Evolutionary conservation across 1,284 basidiomycete species (phyloP).

Genomic region (Mycena sp.): DNA sequence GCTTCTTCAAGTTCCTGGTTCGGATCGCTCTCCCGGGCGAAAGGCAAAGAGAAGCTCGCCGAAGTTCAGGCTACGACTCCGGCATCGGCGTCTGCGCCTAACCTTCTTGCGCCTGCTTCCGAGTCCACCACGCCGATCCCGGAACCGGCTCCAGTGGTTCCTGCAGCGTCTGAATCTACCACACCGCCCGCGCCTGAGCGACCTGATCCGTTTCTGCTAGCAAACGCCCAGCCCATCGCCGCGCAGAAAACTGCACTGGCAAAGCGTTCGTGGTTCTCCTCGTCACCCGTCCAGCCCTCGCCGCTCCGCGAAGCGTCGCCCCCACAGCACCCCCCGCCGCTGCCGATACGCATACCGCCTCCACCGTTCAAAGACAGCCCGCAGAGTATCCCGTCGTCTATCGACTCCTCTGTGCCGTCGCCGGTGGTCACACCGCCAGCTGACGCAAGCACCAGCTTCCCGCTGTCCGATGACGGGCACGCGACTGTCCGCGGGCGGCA

Average conservation of each 20-base stretch:
- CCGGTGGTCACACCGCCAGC: constrained; percentile 25
- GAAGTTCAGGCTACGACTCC: constrained; percentile 22
- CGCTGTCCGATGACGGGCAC: constrained; percentile 14
- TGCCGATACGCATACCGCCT: constrained; percentile 20
- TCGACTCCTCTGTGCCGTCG: constrained; percentile 28
- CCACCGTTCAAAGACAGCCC: background rate
- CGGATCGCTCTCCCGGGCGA: constrained; percentile 33
- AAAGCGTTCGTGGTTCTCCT: constrained; percentile 36
- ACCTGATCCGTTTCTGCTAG: constrained; percentile 16
- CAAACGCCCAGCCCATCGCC: background rate
- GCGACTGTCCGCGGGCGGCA: constrained; percentile 17
- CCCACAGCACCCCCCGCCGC: constrained; percentile 18
- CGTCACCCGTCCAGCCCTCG: constrained; percentile 29
- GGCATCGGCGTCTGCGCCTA: constrained; percentile 23
- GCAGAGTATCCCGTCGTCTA: constrained; percentile 17
- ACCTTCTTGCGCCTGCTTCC: constrained; percentile 23
- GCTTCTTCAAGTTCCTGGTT: constrained; percentile 37
- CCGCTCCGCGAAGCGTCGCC: constrained; percentile 26
- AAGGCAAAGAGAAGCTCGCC: constrained; percentile 30
- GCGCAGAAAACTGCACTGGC: constrained; percentile 13
- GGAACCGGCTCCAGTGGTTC: constrained; percentile 4
- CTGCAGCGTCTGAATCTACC: constrained; percentile 24
- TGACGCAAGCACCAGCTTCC: constrained; percentile 16
- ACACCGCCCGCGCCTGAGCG: constrained; percentile 21
- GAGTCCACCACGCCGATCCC: constrained; percentile 16